A percentile compares a stretch with the other conserved stretches of the same genome.
These are phyloP conservation scores for Beta vulgaris DNA, from an alignment of 148 eudicot species.

Conservation along the genomic window DNA sequence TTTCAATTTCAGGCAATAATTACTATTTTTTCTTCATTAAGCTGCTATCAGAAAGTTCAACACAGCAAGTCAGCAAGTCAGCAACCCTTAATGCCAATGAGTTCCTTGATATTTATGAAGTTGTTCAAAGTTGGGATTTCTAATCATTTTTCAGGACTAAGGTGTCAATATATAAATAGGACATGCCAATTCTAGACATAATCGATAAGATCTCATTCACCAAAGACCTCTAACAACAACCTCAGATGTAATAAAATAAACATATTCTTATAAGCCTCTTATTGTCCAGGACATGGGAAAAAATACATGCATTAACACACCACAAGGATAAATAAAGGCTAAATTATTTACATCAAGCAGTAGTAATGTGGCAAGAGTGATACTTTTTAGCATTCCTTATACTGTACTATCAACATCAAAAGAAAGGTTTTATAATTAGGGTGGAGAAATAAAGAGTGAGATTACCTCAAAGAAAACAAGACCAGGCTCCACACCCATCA, in stretches of 20 bases:
- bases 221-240: background rate
- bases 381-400: background rate
- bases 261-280: background rate
- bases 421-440: too few relatives aligned
- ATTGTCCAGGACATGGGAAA: background rate
- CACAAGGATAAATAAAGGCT: background rate
- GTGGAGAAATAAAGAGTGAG: background rate
- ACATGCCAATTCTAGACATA: background rate
- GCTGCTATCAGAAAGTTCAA: background rate
- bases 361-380: background rate
- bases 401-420: background rate
- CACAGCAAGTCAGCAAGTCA: background rate
- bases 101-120: background rate
- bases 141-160: background rate
- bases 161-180: background rate
- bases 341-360: background rate
- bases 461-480: conserved; percentile 95
- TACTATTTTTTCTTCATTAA: too few relatives aligned
- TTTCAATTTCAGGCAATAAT: too few relatives aligned
- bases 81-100: background rate
- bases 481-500: conserved; percentile 88
- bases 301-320: background rate
- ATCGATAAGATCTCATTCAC: background rate
- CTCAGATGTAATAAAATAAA: background rate
- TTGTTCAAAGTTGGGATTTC: background rate